Conservation (phyloP, 116 monocot species). For the Cymodocea nodosa region DNA sequence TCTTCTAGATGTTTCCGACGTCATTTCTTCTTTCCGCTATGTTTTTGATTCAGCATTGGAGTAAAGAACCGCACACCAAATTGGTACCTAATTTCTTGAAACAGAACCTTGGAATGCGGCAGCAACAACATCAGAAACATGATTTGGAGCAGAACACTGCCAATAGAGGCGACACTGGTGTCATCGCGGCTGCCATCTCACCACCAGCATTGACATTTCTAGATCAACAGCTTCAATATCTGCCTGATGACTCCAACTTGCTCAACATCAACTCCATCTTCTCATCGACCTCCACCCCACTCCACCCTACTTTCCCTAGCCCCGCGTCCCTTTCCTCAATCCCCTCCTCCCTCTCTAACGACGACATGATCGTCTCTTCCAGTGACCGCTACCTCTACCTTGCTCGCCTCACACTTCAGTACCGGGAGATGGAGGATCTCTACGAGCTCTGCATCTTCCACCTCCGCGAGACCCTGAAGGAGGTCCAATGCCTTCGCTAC, state of each 20-base stretch:
- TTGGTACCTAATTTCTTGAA: not conserved
- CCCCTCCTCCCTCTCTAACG: conserved; percentile 35
- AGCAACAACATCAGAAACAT: not conserved
- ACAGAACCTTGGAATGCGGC: not conserved
- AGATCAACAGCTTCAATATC: not conserved
- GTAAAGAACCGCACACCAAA: no score
- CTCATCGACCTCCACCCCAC: conserved; percentile 6
- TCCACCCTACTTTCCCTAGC: conserved; percentile 1
- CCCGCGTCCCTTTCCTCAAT: conserved; percentile 22
- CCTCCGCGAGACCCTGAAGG: conserved; percentile 41
- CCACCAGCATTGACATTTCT: not conserved
- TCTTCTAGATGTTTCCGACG: no score
- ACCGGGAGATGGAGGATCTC: conserved; percentile 43
- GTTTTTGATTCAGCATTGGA: no score
- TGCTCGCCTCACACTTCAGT: conserved; percentile 53
- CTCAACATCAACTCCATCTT: conserved; percentile 13
- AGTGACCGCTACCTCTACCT: conserved; percentile 30
- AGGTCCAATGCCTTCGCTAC: conserved; percentile 43
- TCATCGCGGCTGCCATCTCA: not conserved
- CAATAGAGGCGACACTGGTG: not conserved
- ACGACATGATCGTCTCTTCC: conserved; percentile 6
- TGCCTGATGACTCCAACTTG: conserved; percentile 6
- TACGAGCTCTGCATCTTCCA: conserved; percentile 68
- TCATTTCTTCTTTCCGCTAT: no score
- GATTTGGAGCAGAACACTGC: not conserved